Conservation (phyloP, 2,329 filamentous ascomycete species). For the Sphaerulina populicola region DNA sequence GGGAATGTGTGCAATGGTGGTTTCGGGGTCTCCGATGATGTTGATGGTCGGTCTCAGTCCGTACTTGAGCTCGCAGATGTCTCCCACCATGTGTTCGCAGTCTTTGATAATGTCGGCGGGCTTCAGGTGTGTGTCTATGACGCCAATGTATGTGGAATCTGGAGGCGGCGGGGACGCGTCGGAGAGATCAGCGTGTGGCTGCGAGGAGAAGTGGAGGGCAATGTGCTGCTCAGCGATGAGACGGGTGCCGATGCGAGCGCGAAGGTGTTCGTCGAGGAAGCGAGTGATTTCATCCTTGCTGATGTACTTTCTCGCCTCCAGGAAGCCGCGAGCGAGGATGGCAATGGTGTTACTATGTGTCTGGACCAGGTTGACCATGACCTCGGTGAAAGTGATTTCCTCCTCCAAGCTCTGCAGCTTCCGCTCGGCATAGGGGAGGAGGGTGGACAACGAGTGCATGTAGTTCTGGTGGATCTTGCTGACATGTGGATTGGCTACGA, state of each 20-base stretch:
- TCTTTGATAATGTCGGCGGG: conserved; percentile 73
- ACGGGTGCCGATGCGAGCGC: conserved; percentile 85
- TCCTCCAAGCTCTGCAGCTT: conserved; percentile 71
- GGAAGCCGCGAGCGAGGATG: conserved; percentile 79
- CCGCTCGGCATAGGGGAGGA: conserved; percentile 72
- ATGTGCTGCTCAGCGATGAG: conserved; percentile 96
- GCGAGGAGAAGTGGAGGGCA: conserved; percentile 68
- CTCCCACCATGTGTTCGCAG: conserved; percentile 83
- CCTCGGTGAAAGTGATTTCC: conserved; percentile 83
- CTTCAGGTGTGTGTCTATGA: conserved; percentile 83
- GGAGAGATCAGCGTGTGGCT: conserved; percentile 57
- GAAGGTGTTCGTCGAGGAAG: conserved; percentile 88
- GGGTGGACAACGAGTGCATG: conserved; percentile 79
- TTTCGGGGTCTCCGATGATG: conserved; percentile 76
- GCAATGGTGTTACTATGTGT: conserved; percentile 94
- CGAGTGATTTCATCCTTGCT: conserved; percentile 70
- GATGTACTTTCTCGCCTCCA: conserved; percentile 90
- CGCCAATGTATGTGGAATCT: conserved; percentile 67
- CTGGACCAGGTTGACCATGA: conserved; percentile 88
- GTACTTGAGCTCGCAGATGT: conserved; percentile 95
- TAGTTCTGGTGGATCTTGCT: conserved; percentile 94
- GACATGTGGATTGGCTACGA: conserved; percentile 95
- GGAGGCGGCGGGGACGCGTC: conserved; percentile 30
- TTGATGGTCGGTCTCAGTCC: conserved; percentile 72
- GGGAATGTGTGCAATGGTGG: conserved; percentile 87